A percentile compares a stretch with the other conserved stretches of the same genome.
These are phyloP conservation scores for Penicillium steckii DNA, from an alignment of 495 filamentous ascomycete genomes.

Conservation along the genomic window DNA sequence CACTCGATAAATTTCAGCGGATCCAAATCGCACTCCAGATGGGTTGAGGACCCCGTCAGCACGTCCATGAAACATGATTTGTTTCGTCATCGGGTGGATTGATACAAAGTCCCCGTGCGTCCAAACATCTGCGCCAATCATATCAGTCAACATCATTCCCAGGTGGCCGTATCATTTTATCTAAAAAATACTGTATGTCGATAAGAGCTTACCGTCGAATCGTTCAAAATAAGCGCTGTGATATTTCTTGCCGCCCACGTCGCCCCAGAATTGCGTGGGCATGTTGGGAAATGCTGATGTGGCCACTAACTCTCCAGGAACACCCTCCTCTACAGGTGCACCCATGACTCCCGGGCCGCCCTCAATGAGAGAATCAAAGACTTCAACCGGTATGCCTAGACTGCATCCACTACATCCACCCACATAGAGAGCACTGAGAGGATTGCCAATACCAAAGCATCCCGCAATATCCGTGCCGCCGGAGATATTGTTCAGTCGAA, in stretches of 20 bases:
- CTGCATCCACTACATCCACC: constrained; percentile 66
- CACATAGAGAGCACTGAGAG: constrained; percentile 66
- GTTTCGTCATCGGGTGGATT: constrained; percentile 64
- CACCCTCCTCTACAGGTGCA: constrained; percentile 53
- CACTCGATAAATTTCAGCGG: constrained; percentile 74
- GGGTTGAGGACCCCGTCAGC: constrained; percentile 80
- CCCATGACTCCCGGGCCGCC: constrained; percentile 53
- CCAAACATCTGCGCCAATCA: constrained; percentile 56
- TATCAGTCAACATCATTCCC: too few relatives aligned
- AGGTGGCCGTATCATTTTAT: too few relatives aligned
- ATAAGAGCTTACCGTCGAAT: constrained; percentile 48
- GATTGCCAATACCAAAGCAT: constrained; percentile 67
- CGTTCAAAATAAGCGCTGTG: constrained; percentile 70
- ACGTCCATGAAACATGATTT: constrained; percentile 67
- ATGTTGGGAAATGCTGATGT: constrained; percentile 69
- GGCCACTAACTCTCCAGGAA: constrained; percentile 71
- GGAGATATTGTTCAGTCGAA: constrained; percentile 70
- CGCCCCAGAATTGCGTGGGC: constrained; percentile 71
- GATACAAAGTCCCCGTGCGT: constrained; percentile 77
- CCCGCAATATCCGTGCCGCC: constrained; percentile 78
- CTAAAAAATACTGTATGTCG: too few relatives aligned
- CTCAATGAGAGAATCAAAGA: constrained; percentile 61
- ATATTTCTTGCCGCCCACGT: constrained; percentile 55
- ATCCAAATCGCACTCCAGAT: constrained; percentile 73
- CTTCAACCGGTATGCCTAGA: constrained; percentile 63